Conservation (phyloP, 805 yeast species). For the Alloascoidea africana region DNA sequence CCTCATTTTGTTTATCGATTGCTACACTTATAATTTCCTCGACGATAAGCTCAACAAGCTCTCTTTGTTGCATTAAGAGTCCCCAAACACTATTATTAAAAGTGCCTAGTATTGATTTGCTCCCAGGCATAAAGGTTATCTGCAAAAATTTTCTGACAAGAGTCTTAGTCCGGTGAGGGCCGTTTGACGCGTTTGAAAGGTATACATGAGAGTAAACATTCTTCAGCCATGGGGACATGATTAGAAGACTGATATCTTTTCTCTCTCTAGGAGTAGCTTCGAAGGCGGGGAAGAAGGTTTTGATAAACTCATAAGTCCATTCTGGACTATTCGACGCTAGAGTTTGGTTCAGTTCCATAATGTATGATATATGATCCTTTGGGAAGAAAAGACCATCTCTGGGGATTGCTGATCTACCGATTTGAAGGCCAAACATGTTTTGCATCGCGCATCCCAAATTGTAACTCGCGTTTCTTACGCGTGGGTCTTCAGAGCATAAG, state of each 20-base stretch:
- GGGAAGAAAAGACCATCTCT: slow-evolving; percentile 56
- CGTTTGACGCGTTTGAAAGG: slow-evolving; percentile 33
- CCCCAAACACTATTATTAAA: slow-evolving; percentile 38
- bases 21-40: slow-evolving; percentile 66
- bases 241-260: slow-evolving; percentile 19
- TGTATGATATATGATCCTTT: slow-evolving; percentile 44
- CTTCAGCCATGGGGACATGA: slow-evolving; percentile 51
- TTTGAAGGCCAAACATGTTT: slow-evolving; percentile 39
- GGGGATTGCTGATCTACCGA: slow-evolving; percentile 39
- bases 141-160: slow-evolving; percentile 47
- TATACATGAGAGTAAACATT: slow-evolving; percentile 47
- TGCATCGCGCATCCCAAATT: slow-evolving; percentile 46
- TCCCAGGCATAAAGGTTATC: too few species aligned
- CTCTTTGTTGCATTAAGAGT: slow-evolving; percentile 42
- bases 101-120: slow-evolving; percentile 15
- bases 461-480: slow-evolving; percentile 49
- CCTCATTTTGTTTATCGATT: slow-evolving; percentile 45
- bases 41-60: slow-evolving; percentile 38
- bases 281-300: slow-evolving; percentile 35
- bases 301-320: slow-evolving; percentile 40
- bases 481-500: slow-evolving; percentile 40
- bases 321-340: slow-evolving; percentile 42
- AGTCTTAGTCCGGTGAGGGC: slow-evolving; percentile 44
- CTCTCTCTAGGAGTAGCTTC: slow-evolving; percentile 13
- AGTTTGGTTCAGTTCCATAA: slow-evolving; percentile 37